These are phyloP conservation scores for Wickerhamomyces ciferrii DNA, from an alignment of 805 yeast genomes.

Conservation along the genomic window DNA sequence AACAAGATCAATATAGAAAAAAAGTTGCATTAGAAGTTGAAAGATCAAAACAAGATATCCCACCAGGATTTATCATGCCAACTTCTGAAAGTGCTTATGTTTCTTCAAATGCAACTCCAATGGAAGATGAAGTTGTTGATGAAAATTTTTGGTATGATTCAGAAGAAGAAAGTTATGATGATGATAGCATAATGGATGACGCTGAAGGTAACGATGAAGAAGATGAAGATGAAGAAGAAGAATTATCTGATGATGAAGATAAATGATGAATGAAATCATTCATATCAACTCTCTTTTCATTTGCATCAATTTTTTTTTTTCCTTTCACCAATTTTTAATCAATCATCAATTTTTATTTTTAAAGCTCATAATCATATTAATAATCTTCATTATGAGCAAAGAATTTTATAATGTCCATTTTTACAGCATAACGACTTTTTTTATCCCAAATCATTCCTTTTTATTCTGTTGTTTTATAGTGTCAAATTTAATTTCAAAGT, in stretches of 20 bases:
- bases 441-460: not conserved
- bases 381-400: not conserved
- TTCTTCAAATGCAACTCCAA: slow-evolving; percentile 29
- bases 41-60: slow-evolving; percentile 79
- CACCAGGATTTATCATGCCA: slow-evolving; percentile 82
- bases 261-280: not conserved
- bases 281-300: no score
- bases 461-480: not conserved
- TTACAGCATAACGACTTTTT: not conserved
- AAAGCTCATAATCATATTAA: not conserved
- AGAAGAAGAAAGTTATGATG: slow-evolving; percentile 64
- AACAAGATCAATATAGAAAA: slow-evolving; percentile 68
- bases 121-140: slow-evolving; percentile 53
- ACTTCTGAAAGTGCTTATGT: slow-evolving; percentile 56
- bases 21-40: slow-evolving; percentile 79
- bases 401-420: not conserved
- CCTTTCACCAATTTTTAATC: no score
- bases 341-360: no score
- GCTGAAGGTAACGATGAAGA: slow-evolving; percentile 56
- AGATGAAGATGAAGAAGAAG: slow-evolving; percentile 35
- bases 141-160: slow-evolving; percentile 86
- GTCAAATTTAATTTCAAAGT: not conserved
- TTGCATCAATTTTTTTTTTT: no score
- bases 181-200: slow-evolving; percentile 40
- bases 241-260: slow-evolving; percentile 22